phyloP scores from a whole-genome alignment of 2,329 filamentous ascomycete species.

The Ceratocystis alfenasii region DNA sequence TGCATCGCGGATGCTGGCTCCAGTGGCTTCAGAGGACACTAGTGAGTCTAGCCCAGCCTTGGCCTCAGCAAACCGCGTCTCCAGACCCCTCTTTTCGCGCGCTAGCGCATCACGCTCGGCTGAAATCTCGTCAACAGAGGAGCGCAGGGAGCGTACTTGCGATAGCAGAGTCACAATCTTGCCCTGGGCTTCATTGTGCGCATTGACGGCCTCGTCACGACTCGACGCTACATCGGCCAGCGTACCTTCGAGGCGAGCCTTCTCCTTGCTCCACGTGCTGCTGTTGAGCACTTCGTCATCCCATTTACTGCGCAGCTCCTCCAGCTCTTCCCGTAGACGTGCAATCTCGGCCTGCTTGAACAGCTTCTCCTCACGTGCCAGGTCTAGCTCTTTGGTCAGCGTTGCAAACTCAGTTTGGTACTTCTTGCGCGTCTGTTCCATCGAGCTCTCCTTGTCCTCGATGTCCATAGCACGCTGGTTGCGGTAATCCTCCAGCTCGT shows the following conservation, averaged over 20 bases:
- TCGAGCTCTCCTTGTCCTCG: constrained; percentile 87
- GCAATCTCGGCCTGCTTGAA: constrained; percentile 80
- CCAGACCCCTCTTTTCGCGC: constrained; percentile 82
- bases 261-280: constrained; percentile 97
- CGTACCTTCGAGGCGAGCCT: constrained; percentile 78
- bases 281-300: constrained; percentile 96
- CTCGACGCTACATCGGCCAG: constrained; percentile 79
- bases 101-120: constrained; percentile 73
- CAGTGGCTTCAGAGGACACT: constrained; percentile 56
- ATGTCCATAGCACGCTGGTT: constrained; percentile 91
- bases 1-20: constrained; percentile 76
- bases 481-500: constrained; percentile 94
- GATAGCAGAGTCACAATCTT: constrained; percentile 85
- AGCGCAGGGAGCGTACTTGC: constrained; percentile 74
- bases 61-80: constrained; percentile 74
- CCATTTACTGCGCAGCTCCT: constrained; percentile 91
- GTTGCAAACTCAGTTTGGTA: constrained; percentile 88
- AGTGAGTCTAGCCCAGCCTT: constrained; percentile 81
- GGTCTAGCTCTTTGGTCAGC: constrained; percentile 80
- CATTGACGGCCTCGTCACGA: constrained; percentile 83
- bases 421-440: constrained; percentile 96
- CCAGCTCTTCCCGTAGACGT: constrained; percentile 85
- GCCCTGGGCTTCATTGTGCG: constrained; percentile 87
- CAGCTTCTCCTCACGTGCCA: constrained; percentile 78
- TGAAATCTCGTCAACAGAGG: constrained; percentile 72